Evolutionary conservation across 2,329 filamentous ascomycete genomes (phyloP).

Genomic region (Sarocladium oryzae): DNA sequence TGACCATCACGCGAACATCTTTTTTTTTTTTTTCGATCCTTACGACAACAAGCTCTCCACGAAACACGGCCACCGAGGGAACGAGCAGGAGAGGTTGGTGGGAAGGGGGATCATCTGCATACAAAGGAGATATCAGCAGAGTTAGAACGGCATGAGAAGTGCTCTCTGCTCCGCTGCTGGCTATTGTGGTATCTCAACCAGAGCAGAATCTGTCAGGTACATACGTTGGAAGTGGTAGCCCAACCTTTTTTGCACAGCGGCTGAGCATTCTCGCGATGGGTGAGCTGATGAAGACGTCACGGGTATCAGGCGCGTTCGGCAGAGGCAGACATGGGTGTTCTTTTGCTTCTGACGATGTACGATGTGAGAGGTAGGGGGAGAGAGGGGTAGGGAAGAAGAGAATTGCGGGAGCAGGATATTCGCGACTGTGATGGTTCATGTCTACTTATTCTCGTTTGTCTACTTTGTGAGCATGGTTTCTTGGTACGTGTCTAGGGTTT

Average conservation of each 20-base stretch:
- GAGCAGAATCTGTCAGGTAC: neutral
- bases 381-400: too few relatives aligned
- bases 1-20: conserved; percentile 33
- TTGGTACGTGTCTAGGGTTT: neutral
- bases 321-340: neutral
- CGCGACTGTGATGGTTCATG: conserved; percentile 1
- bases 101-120: neutral
- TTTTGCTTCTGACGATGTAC: neutral
- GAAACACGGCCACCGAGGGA: neutral
- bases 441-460: conserved; percentile 10
- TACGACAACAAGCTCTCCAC: conserved; percentile 6
- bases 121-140: neutral
- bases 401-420: conserved; percentile 5
- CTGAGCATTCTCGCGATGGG: neutral
- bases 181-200: neutral
- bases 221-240: neutral
- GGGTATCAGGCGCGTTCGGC: neutral
- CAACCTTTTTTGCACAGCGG: neutral
- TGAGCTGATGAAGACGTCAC: neutral
- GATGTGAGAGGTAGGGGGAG: neutral
- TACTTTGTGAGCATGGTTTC: conserved; percentile 10
- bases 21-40: conserved; percentile 26
- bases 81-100: conserved; percentile 5
- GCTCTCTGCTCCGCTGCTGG: conserved; percentile 7
- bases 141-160: conserved; percentile 6